phyloP scores from a whole-genome alignment of 129 eudicot genomes.

The Gnaphalium uliginosum region DNA sequence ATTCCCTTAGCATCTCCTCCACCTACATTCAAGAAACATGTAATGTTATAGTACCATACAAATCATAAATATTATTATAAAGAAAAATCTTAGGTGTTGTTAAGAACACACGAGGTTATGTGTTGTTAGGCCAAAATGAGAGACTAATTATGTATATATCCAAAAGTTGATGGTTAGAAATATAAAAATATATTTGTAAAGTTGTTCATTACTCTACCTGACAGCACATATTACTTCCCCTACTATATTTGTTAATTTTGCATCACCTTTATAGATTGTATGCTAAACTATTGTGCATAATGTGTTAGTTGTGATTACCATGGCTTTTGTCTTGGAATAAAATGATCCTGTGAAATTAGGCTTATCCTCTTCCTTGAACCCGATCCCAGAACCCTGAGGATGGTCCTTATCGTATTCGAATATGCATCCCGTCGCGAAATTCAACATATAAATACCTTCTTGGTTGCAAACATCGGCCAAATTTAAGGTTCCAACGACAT shows the following conservation, averaged over 20 bases:
- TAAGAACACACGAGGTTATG: no score
- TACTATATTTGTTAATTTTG: background rate
- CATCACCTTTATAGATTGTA: background rate
- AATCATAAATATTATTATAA: background rate
- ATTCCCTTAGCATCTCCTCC: conserved; percentile 43
- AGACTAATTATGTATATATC: background rate
- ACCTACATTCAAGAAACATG: conserved; percentile 26
- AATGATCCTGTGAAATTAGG: conserved; percentile 44
- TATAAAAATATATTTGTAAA: no score
- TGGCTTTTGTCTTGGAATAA: conserved; percentile 47
- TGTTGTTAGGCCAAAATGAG: background rate
- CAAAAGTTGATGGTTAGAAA: background rate
- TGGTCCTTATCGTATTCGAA: conserved; percentile 40
- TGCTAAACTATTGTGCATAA: background rate
- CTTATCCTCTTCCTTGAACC: conserved; percentile 45
- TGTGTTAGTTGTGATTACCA: conserved; percentile 28
- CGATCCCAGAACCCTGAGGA: conserved; percentile 42
- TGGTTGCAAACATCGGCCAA: conserved; percentile 41
- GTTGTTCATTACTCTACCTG: no score
- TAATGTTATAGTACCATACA: background rate
- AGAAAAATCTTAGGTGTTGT: no score
- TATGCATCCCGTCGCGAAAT: conserved; percentile 42
- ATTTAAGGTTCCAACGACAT: conserved; percentile 38
- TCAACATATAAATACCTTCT: conserved; percentile 44
- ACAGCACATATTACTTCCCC: no score